phyloP scores from a whole-genome alignment of 495 filamentous ascomycete species.

The Neurospora sp. region DNA sequence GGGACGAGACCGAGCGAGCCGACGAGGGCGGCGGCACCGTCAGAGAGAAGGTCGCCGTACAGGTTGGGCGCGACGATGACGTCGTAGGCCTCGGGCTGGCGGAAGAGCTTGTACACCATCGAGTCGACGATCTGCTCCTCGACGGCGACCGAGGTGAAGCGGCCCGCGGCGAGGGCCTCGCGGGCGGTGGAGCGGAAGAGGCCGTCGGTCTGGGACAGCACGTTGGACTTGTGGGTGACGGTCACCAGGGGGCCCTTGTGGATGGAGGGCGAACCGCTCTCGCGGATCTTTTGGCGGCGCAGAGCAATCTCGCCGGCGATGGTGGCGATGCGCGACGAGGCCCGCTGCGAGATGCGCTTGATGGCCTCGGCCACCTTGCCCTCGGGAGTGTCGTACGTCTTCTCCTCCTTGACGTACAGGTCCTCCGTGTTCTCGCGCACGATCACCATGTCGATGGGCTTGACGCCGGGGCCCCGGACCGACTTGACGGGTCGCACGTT shows the following conservation, averaged over 20 bases:
- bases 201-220: constrained; percentile 91
- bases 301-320: constrained; percentile 94
- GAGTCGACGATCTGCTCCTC: constrained; percentile 99
- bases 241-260: constrained; percentile 72
- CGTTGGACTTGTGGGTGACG: constrained; percentile 97
- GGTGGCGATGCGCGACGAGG: constrained; percentile 70
- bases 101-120: constrained; percentile 99
- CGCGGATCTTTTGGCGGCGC: constrained; percentile 69
- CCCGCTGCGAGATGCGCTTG: constrained; percentile 86
- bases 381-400: constrained; percentile 58
- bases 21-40: constrained; percentile 90
- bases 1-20: constrained; percentile 91
- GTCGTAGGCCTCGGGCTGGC: constrained; percentile 86
- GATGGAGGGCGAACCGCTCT: constrained; percentile 35
- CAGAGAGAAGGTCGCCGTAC: constrained; percentile 93
- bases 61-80: constrained; percentile 97
- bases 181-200: constrained; percentile 80
- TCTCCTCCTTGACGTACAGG: constrained; percentile 96
- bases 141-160: constrained; percentile 53
- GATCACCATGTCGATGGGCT: constrained; percentile 89
- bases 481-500: constrained; percentile 96
- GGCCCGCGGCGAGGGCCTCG: constrained; percentile 52
- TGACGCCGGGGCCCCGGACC: constrained; percentile 41
- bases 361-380: constrained; percentile 93
- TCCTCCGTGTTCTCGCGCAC: constrained; percentile 99